Evolutionary conservation across 306 rosid genomes (phyloP), one percentile per base, ranked within the genome.

Genomic region (Vigna nakashimae): DNA sequence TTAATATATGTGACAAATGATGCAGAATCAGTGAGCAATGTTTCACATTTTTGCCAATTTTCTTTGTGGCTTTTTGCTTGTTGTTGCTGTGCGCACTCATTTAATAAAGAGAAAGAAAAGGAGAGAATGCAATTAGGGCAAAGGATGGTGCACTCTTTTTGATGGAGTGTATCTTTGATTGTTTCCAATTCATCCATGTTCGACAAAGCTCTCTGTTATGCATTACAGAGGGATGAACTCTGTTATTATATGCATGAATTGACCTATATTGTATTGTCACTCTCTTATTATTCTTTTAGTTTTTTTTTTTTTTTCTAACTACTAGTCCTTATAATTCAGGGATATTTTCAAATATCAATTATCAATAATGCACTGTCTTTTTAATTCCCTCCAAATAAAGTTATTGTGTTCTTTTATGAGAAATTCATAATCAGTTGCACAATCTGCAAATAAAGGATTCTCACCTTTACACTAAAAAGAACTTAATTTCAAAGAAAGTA

Each of bases 1-100:
- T 48, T 64, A 46, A 81, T 42, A 71, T 53, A 81, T 63, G 10
- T 53, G 51, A 78, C 70, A 69, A 64, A 59, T 74, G 82, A 79
- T 66, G 65, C 73, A 57, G 45, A 32, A 20, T 16, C 16, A 57
- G 24, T 8, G 11, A 40, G 11, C 9, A 7, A 82, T 69, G 77
- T 85, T 78, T 74, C 65, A 46, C 74, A 20, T 69, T 30, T 60
- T 63, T 34, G 20, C 42, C 26, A 26, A 24, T 26, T 63, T 60
- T 34, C 32, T 45, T 57, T 53, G 68, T 5, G 9, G 78, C 68
- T 14, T 58, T 30, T 57, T 74, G 14, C 46, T 38, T 34, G 30
- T 22, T 53, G 59, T 43, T 30, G 34, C 34, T 42, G 49, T 77
- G 65, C 16, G 57, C 79, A 62, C 58, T 53, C 42, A 30, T 65